phyloP scores from a whole-genome alignment of 176 grass and related monocot genomes.

The Zoysia japonica region DNA sequence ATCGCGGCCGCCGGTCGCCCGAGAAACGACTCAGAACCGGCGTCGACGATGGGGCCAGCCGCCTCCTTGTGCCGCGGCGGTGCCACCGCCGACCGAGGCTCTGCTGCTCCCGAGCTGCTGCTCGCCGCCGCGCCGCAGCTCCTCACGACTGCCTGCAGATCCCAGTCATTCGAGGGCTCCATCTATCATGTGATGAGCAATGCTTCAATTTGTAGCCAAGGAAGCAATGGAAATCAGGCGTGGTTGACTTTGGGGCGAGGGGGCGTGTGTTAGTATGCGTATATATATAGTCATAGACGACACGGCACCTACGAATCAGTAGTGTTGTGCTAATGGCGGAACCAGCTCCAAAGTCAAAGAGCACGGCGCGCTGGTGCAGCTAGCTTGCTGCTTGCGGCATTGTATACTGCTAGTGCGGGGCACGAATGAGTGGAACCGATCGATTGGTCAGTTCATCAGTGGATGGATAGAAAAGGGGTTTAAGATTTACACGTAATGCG shows the following conservation, averaged over 20 bases:
- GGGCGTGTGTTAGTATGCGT: not conserved
- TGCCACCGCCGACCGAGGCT: too few species aligned
- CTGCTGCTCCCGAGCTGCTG: too few species aligned
- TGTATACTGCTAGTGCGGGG: too few species aligned
- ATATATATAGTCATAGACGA: not conserved
- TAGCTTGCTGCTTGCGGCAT: too few species aligned
- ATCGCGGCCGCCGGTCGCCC: not conserved
- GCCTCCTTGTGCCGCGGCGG: too few species aligned
- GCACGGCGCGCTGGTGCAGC: not conserved
- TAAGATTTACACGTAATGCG: too few species aligned
- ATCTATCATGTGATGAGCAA: not conserved
- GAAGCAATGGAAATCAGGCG: not conserved
- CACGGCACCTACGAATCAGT: not conserved
- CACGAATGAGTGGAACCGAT: too few species aligned
- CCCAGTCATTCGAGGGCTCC: conserved; percentile 71
- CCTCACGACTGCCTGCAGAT: conserved; percentile 76
- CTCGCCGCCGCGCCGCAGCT: conserved; percentile 49
- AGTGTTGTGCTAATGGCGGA: not conserved
- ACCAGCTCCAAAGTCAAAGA: conserved; percentile 41
- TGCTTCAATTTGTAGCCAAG: too few species aligned
- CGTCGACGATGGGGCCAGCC: too few species aligned
- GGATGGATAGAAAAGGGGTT: too few species aligned
- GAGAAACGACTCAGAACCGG: not conserved
- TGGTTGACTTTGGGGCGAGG: not conserved
- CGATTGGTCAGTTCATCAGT: too few species aligned